phyloP scores from a whole-genome alignment of 2,329 filamentous ascomycete species.

The Cladosporium austrohemisphaericum region DNA sequence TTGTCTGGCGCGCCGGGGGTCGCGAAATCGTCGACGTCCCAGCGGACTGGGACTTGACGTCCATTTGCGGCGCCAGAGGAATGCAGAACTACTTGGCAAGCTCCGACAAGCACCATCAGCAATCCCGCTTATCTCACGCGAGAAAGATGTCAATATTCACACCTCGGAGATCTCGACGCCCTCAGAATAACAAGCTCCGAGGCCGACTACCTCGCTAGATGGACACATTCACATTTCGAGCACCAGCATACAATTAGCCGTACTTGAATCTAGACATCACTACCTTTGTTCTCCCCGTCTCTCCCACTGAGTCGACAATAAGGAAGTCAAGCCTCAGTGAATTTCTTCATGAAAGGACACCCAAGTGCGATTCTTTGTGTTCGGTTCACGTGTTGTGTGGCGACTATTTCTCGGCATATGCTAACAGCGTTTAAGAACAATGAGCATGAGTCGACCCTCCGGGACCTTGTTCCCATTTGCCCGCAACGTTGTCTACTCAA shows the following conservation, averaged over 20 bases:
- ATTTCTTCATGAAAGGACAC: constrained; percentile 1
- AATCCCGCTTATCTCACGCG: not conserved
- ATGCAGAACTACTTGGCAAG: not conserved
- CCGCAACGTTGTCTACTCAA: constrained; percentile 1
- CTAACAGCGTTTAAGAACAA: constrained; percentile 3
- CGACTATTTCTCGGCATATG: not conserved
- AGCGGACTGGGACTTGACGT: no score
- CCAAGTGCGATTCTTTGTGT: constrained; percentile 5
- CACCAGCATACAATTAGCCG: no score
- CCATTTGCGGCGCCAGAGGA: constrained; percentile 4
- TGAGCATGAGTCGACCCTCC: not conserved
- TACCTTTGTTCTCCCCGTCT: not conserved
- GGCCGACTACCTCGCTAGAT: no score
- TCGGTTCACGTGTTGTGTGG: constrained; percentile 4
- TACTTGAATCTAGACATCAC: no score
- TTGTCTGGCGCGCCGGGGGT: no score
- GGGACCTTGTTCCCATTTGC: not conserved
- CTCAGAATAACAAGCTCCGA: no score
- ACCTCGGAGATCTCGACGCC: no score
- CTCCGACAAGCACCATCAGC: not conserved
- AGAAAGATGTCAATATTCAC: not conserved
- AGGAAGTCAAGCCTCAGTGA: not conserved
- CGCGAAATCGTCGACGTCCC: no score
- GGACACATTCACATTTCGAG: no score
- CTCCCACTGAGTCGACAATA: not conserved